Evolutionary conservation across 176 grass and related monocot species (phyloP).

Genomic region (Tillandsia leiboldiana): DNA sequence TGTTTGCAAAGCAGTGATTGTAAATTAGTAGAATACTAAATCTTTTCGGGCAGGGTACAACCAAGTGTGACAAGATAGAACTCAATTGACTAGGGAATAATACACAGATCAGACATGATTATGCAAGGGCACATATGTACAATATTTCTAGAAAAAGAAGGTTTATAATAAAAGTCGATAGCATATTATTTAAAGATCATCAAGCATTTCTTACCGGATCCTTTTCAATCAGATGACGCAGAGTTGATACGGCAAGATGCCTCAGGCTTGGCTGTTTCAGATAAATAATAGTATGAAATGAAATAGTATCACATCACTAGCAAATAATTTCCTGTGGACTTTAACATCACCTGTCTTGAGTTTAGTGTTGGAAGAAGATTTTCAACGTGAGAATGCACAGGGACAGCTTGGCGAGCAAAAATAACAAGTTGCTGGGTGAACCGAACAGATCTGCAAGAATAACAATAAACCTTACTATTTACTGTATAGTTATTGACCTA

Average conservation of each 20-base stretch:
- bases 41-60: no score
- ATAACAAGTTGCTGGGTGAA: constrained; percentile 97
- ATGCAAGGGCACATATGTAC: no score
- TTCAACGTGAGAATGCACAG: constrained; percentile 83
- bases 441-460: constrained; percentile 73
- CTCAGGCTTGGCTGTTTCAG: constrained; percentile 76
- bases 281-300: constrained; percentile 17
- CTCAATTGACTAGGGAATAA: no score
- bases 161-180: neutral
- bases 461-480: neutral
- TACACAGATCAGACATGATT: no score
- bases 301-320: neutral
- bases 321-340: neutral
- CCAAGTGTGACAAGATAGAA: no score
- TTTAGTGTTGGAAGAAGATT: constrained; percentile 70
- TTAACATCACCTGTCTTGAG: constrained; percentile 68
- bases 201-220: constrained; percentile 58
- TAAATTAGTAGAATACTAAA: no score
- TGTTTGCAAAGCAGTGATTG: no score
- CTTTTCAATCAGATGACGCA: constrained; percentile 85
- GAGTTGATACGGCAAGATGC: constrained; percentile 72
- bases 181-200: neutral
- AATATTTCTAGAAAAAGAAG: no score
- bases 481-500: no score
- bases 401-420: constrained; percentile 95